Evolutionary conservation across 2,329 filamentous ascomycete species (phyloP).

Genomic region (Davidsoniella australis): DNA sequence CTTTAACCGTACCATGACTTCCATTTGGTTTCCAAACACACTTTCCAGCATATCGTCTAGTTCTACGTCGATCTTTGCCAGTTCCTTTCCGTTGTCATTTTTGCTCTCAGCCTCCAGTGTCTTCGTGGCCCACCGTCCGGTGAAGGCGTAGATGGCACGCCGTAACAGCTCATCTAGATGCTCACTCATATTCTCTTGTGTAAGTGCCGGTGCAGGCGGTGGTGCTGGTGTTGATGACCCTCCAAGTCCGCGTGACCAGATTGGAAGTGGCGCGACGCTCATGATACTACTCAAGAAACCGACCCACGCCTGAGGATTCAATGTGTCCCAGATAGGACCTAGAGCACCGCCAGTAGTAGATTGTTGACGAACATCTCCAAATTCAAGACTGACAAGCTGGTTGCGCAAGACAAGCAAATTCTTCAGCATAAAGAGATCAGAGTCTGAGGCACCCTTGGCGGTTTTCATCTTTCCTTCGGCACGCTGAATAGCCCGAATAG

Average conservation of each 20-base stretch:
- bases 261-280: slow-evolving; percentile 24
- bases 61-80: slow-evolving; percentile 37
- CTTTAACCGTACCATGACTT: slow-evolving; percentile 41
- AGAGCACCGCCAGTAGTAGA: slow-evolving; percentile 27
- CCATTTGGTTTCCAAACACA: slow-evolving; percentile 41
- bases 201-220: slow-evolving; percentile 16
- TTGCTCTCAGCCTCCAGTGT: slow-evolving; percentile 31
- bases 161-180: slow-evolving; percentile 46
- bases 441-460: slow-evolving; percentile 44
- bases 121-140: slow-evolving; percentile 38
- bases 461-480: slow-evolving; percentile 56
- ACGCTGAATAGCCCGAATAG: slow-evolving; percentile 63
- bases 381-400: slow-evolving; percentile 88
- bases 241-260: slow-evolving; percentile 24
- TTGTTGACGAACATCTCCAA: slow-evolving; percentile 48
- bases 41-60: slow-evolving; percentile 37
- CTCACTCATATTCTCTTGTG: slow-evolving; percentile 43
- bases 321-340: slow-evolving; percentile 45
- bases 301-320: slow-evolving; percentile 39
- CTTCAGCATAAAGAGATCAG: slow-evolving; percentile 83
- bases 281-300: slow-evolving; percentile 42
- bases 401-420: slow-evolving; percentile 92
- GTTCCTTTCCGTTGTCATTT: slow-evolving; percentile 31
- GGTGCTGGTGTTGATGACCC: slow-evolving; percentile 7
- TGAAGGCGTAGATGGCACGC: slow-evolving; percentile 46